Evolutionary conservation across 805 yeast genomes (phyloP).

Genomic region (Candida chilensis): DNA sequence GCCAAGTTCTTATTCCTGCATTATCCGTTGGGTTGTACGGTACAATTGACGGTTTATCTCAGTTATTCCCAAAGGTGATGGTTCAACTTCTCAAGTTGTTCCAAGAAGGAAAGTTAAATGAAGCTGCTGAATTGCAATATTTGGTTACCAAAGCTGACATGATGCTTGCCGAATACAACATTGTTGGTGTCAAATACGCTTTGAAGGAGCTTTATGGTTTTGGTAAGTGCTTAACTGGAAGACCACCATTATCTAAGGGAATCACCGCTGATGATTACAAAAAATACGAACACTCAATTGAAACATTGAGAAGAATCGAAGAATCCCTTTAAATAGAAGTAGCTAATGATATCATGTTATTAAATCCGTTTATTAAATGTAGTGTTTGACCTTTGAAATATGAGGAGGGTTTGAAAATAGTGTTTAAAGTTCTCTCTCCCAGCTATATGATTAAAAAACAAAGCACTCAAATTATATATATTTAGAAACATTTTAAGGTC

Average conservation of each 20-base stretch:
- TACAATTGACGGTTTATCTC: conserved; percentile 15
- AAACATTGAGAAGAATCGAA: too few species aligned
- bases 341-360: too few species aligned
- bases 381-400: too few species aligned
- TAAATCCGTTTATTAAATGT: too few species aligned
- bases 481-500: too few species aligned
- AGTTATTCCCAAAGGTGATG: conserved; percentile 13
- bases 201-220: conserved; percentile 10
- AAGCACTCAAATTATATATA: too few species aligned
- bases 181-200: conserved; percentile 19
- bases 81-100: conserved; percentile 7
- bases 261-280: conserved; percentile 4
- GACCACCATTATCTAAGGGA: conserved; percentile 16
- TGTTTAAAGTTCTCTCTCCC: too few species aligned
- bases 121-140: conserved; percentile 12
- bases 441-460: too few species aligned
- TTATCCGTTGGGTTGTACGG: conserved; percentile 12
- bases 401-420: too few species aligned
- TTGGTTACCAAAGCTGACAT: conserved; percentile 12
- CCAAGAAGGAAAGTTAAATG: conserved; percentile 7
- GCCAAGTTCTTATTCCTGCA: conserved; percentile 14
- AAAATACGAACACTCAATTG: too few species aligned
- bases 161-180: conserved; percentile 16
- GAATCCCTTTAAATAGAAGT: too few species aligned
- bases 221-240: conserved; percentile 15